Conservation (phyloP, 768 basidiomycete genomes). For the Serendipita sp. region DNA sequence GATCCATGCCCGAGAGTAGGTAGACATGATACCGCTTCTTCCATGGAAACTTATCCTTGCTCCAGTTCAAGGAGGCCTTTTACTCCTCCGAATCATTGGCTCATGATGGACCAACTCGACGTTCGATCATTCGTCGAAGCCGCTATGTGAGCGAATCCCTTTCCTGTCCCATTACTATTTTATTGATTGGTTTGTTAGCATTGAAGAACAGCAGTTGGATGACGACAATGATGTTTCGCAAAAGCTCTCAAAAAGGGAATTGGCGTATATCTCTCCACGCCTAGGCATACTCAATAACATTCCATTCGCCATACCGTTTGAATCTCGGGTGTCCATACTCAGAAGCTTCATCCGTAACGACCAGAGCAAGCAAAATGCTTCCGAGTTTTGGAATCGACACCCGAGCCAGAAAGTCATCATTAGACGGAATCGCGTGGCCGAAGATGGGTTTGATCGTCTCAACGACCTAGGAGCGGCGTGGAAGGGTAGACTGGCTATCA, state of each 20-base stretch:
- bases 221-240: conserved; percentile 14
- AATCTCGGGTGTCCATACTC: conserved; percentile 79
- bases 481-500: conserved; percentile 71
- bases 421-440: conserved; percentile 59
- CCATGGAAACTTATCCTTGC: conserved; percentile 10
- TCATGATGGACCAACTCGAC: conserved; percentile 44
- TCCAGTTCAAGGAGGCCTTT: conserved; percentile 70
- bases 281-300: conserved; percentile 89
- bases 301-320: conserved; percentile 89
- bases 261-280: conserved; percentile 65
- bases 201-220: conserved; percentile 39
- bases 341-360: conserved; percentile 67
- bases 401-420: conserved; percentile 32
- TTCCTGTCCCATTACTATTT: neutral
- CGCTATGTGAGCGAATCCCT: conserved; percentile 43
- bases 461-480: conserved; percentile 48
- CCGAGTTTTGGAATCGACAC: conserved; percentile 12
- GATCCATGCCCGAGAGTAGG: conserved; percentile 82
- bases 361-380: conserved; percentile 16
- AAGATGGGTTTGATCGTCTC: conserved; percentile 84
- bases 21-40: conserved; percentile 10
- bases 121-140: conserved; percentile 68
- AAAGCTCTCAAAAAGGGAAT: conserved; percentile 45
- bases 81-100: conserved; percentile 73
- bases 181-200: conserved; percentile 22